A percentile compares a stretch with the other conserved stretches of the same genome.
These are phyloP conservation scores for Apophysomyces variabilis DNA, from an alignment of 371 early-diverging fungal genomes.

Conservation along the genomic window DNA sequence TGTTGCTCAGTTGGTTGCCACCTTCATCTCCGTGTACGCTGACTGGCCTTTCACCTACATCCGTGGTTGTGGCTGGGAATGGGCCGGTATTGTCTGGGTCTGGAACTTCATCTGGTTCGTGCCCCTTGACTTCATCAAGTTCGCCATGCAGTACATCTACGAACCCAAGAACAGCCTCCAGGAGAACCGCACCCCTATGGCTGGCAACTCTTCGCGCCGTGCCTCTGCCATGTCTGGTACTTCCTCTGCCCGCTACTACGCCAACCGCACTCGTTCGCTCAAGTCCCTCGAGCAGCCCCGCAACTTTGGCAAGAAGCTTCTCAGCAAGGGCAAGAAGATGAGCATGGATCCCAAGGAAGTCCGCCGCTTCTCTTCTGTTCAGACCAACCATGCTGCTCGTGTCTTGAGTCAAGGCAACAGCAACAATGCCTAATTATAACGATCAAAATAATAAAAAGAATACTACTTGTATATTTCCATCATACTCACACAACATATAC, in stretches of 20 bases:
- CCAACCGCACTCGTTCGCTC: conserved; percentile 52
- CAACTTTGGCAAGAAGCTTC: conserved; percentile 46
- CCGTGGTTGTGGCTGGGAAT: conserved; percentile 62
- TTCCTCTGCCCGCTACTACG: conserved; percentile 54
- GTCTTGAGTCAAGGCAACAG: conserved; percentile 40
- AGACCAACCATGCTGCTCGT: conserved; percentile 48
- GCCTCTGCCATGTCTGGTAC: conserved; percentile 52
- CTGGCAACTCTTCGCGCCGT: conserved; percentile 45
- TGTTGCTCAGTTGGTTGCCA: conserved; percentile 62
- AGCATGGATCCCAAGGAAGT: conserved; percentile 57
- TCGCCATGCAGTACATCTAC: conserved; percentile 64
- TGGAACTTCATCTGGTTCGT: conserved; percentile 81
- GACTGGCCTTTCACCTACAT: conserved; percentile 66
- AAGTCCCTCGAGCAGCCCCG: conserved; percentile 48
- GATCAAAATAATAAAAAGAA: no score
- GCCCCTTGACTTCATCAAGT: conserved; percentile 77
- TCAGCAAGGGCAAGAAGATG: conserved; percentile 46
- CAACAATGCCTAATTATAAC: conserved; percentile 24
- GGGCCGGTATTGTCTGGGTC: conserved; percentile 74
- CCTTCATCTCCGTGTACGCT: conserved; percentile 66
- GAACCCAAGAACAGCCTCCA: conserved; percentile 53
- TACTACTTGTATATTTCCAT: conserved; percentile 2
- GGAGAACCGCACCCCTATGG: conserved; percentile 40
- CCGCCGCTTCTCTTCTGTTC: conserved; percentile 58
- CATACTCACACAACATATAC: not conserved